These are phyloP conservation scores for Aspergillus sp. DNA, from an alignment of 2,329 filamentous ascomycete genomes.

Conservation along the genomic window DNA sequence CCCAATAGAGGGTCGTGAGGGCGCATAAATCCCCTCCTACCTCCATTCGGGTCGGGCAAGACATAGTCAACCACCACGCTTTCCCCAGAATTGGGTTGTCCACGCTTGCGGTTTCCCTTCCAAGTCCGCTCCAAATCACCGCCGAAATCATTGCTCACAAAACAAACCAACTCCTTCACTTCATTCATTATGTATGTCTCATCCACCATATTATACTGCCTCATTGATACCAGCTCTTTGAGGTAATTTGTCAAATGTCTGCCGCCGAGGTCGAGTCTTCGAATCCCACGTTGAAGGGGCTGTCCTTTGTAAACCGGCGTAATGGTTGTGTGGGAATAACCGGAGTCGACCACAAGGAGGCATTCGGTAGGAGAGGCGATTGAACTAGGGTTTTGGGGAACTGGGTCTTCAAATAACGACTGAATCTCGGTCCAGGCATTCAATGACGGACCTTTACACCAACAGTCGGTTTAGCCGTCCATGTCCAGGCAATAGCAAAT, in stretches of 20 bases:
- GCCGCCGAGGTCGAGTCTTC: constrained; percentile 85
- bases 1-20: constrained; percentile 72
- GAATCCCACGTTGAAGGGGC: constrained; percentile 76
- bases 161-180: constrained; percentile 89
- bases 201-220: constrained; percentile 94
- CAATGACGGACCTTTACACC: constrained; percentile 62
- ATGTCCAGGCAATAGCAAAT: background rate
- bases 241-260: constrained; percentile 93
- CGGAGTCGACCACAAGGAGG: constrained; percentile 84
- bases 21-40: constrained; percentile 67
- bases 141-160: constrained; percentile 74
- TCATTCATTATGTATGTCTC: constrained; percentile 93
- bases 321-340: constrained; percentile 89
- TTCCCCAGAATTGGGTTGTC: constrained; percentile 26
- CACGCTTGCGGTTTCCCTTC: constrained; percentile 65
- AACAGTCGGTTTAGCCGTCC: background rate
- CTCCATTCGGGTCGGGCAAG: constrained; percentile 72
- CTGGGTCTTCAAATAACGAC: constrained; percentile 63
- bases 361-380: constrained; percentile 66
- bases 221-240: constrained; percentile 81
- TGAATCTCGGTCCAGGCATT: constrained; percentile 82
- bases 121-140: constrained; percentile 77
- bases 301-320: constrained; percentile 81
- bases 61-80: constrained; percentile 84
- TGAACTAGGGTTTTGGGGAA: constrained; percentile 41